Percentiles rank a stretch among this genome's conserved stretches.
Conservation (phyloP, 106 monocot genomes). For the Dendrobium officinale region DNA sequence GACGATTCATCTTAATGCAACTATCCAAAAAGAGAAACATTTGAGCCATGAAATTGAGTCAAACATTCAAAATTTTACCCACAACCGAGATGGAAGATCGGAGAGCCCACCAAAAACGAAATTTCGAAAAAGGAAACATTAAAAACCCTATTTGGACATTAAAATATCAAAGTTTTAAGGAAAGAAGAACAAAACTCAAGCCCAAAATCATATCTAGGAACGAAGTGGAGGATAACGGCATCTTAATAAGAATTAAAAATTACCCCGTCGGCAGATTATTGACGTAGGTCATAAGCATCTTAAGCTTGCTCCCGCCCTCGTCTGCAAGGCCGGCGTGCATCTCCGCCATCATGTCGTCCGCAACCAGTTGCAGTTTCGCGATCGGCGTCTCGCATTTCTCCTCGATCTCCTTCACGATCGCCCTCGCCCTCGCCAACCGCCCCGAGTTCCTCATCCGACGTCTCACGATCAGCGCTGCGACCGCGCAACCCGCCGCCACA, state of each 20-base stretch:
- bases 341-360: slow-evolving; percentile 31
- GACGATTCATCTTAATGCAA: background rate
- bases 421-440: slow-evolving; percentile 17
- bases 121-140: background rate
- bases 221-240: background rate
- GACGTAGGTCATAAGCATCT: slow-evolving; percentile 39
- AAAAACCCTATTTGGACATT: background rate
- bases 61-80: background rate
- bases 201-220: too few species aligned
- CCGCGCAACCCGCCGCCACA: slow-evolving; percentile 22
- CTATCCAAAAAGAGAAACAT: background rate
- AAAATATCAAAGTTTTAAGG: background rate
- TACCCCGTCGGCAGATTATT: slow-evolving; percentile 34
- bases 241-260: background rate
- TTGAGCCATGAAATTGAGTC: background rate
- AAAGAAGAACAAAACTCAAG: background rate
- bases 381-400: slow-evolving; percentile 27
- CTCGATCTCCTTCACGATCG: slow-evolving; percentile 27
- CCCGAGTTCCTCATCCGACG: slow-evolving; percentile 21
- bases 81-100: background rate
- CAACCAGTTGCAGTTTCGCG: slow-evolving; percentile 19
- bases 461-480: slow-evolving; percentile 24
- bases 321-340: slow-evolving; percentile 35
- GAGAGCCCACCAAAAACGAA: background rate
- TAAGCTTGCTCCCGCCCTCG: slow-evolving; percentile 34